Evolutionary conservation across 768 basidiomycete species (phyloP), one percentile per base, ranked within the genome.

Genomic region (Cantharellus cinnabarinus): DNA sequence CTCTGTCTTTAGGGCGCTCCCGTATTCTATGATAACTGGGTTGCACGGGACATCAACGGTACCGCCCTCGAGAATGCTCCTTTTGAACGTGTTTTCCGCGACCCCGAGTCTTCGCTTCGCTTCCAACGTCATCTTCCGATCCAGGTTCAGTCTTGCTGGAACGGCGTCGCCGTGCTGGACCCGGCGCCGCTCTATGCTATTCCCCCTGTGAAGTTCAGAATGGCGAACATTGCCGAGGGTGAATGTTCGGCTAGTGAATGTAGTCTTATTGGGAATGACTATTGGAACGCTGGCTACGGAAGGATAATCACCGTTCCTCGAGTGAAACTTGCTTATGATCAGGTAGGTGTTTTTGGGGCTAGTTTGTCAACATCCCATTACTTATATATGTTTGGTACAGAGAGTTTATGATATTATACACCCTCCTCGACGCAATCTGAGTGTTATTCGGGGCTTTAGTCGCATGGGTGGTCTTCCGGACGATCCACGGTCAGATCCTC

Each of bases 11-110:
- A 79, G 79, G 79, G 80, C 10, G 76, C 89, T 0, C 94, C 94
- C 1, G 93, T 97, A 15, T 98, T 98, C 70, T 98, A 98, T 72
- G 89, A 89, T 68, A 94, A 91, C 69, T 98, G 94, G 94, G 94
- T 99, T 29, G 91, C 94, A 1, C 79, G 94, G 44, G 94, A 99
- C 69, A 89, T 99, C 75, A 99, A 99, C 70, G 94, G 94, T 34
- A 98, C 94, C 0, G 94, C 94, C 0, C 77, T 99, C 57, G 94
- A 99, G 70, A 99, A 99, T 68, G 91, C 91, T 0, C 94, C 94
- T 0, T 99, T 99, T 64, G 94, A 98, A 69, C 70, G 76, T 61
- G 83, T 99, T 62, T 95, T 99, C 77, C 91, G 89, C 67, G 82
- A 98, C 66, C 68, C 76, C 3, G 71, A 79, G 35, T 86, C 85